phyloP scores from a whole-genome alignment of 148 eudicot genomes.

The Rhododendron simsii region DNA sequence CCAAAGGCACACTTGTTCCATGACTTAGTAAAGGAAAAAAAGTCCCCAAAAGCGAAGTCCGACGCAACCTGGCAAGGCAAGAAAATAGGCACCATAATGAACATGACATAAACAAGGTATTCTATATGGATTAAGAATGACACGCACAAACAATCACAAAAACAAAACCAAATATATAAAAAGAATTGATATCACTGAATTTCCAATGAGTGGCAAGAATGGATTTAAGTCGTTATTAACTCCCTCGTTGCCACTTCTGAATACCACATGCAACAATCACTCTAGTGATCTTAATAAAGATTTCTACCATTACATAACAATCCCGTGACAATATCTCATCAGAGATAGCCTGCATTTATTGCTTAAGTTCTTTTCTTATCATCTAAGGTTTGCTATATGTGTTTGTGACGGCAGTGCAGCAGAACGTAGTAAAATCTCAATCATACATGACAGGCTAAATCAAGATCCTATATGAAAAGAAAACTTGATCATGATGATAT shows the following conservation, averaged over 20 bases:
- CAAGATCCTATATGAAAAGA: background rate
- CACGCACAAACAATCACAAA: constrained; percentile 2
- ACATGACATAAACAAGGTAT: background rate
- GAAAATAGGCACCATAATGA: background rate
- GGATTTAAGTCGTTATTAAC: background rate
- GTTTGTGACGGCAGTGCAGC: background rate
- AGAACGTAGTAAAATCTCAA: background rate
- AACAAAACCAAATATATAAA: constrained; percentile 26
- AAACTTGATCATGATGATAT: background rate
- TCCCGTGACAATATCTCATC: background rate
- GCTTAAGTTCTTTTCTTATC: background rate
- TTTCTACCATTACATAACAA: background rate
- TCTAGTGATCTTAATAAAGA: background rate
- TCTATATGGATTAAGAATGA: background rate
- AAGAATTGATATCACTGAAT: background rate
- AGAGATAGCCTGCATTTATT: background rate
- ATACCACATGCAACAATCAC: background rate
- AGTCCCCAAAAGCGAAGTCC: background rate
- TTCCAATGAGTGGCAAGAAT: background rate
- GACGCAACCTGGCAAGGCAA: background rate
- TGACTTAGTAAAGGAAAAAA: constrained; percentile 39
- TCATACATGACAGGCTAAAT: background rate
- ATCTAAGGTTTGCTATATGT: background rate
- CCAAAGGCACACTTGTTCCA: constrained; percentile 70
- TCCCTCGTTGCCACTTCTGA: background rate